Percentiles rank a stretch among this genome's conserved stretches.
These are phyloP conservation scores for Echites panduratus DNA, from an alignment of 257 asterid species.

Conservation along the genomic window DNA sequence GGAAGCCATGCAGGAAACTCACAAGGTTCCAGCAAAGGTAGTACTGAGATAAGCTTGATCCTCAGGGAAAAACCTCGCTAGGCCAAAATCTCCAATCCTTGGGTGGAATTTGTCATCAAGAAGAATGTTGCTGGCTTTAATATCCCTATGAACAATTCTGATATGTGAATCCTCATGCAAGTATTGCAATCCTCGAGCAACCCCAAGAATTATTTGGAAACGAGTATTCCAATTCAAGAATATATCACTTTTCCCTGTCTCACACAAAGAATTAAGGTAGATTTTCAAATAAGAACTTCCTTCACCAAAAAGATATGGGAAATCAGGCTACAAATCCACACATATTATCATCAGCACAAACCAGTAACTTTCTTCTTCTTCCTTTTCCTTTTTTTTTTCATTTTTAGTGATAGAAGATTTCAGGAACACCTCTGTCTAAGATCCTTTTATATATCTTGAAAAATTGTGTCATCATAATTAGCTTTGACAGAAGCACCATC, in stretches of 20 bases:
- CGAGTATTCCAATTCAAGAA: slow-evolving; percentile 61
- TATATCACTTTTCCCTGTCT: slow-evolving; percentile 46
- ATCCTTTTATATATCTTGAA: too few relatives aligned
- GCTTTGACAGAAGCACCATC: too few relatives aligned
- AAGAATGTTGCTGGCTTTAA: slow-evolving; percentile 81
- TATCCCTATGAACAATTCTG: slow-evolving; percentile 77
- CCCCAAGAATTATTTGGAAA: slow-evolving; percentile 65
- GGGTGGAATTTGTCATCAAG: slow-evolving; percentile 72
- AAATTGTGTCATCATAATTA: too few relatives aligned
- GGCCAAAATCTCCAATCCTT: slow-evolving; percentile 76
- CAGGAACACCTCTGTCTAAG: too few relatives aligned
- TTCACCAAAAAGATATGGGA: background rate
- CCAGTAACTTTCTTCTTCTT: too few relatives aligned
- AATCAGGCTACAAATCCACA: background rate
- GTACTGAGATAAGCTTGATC: slow-evolving; percentile 92
- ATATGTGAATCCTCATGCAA: slow-evolving; percentile 77
- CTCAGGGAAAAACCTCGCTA: slow-evolving; percentile 84
- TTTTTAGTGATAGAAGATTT: too few relatives aligned
- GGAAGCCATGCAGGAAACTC: slow-evolving; percentile 19
- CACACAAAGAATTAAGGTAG: slow-evolving; percentile 7
- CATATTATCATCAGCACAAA: too few relatives aligned
- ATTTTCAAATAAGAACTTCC: background rate
- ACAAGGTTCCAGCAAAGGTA: slow-evolving; percentile 82
- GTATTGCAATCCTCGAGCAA: slow-evolving; percentile 79
- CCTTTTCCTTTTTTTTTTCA: too few relatives aligned